These are phyloP conservation scores for Mangifera indica DNA, from an alignment of 345 rosid species.

Conservation along the genomic window DNA sequence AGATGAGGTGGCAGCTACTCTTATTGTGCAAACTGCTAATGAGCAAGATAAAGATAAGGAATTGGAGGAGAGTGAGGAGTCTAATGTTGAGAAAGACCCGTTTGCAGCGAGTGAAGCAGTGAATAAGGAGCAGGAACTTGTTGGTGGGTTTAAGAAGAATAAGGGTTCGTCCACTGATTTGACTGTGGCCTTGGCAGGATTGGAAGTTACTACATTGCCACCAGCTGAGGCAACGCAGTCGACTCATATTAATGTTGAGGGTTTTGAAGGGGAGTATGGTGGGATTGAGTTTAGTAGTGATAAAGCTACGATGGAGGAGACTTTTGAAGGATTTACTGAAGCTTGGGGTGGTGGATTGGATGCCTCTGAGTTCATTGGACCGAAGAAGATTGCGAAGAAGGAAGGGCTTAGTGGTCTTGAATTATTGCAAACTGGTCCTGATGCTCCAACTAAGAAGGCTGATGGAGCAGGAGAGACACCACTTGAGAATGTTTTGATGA, in stretches of 20 bases:
- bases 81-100: constrained; percentile 68
- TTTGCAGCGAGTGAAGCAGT: constrained; percentile 80
- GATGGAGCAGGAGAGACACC: constrained; percentile 51
- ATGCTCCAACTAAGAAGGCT: constrained; percentile 37
- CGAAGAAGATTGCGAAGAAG: constrained; percentile 64
- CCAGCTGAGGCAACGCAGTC: constrained; percentile 98
- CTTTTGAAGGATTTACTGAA: constrained; percentile 82
- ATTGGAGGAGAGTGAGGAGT: constrained; percentile 51
- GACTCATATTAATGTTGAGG: constrained; percentile 85
- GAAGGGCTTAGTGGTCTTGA: constrained; percentile 97
- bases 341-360: constrained; percentile 99
- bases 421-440: constrained; percentile 73
- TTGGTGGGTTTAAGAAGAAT: constrained; percentile 83
- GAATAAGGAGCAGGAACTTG: constrained; percentile 73
- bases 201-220: constrained; percentile 90
- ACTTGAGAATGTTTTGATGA: constrained; percentile 73
- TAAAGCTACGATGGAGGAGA: constrained; percentile 86
- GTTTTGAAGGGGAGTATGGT: constrained; percentile 95
- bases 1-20: constrained; percentile 66
- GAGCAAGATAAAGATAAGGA: constrained; percentile 49
- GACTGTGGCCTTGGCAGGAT: constrained; percentile 78
- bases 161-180: constrained; percentile 73
- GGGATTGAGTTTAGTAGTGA: constrained; percentile 91
- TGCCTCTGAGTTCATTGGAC: constrained; percentile 87
- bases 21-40: constrained; percentile 35